Percentiles rank a stretch among this genome's conserved stretches.
Evolutionary conservation across 1,284 basidiomycete species (phyloP).

Genomic region (Trichosporon sp.): DNA sequence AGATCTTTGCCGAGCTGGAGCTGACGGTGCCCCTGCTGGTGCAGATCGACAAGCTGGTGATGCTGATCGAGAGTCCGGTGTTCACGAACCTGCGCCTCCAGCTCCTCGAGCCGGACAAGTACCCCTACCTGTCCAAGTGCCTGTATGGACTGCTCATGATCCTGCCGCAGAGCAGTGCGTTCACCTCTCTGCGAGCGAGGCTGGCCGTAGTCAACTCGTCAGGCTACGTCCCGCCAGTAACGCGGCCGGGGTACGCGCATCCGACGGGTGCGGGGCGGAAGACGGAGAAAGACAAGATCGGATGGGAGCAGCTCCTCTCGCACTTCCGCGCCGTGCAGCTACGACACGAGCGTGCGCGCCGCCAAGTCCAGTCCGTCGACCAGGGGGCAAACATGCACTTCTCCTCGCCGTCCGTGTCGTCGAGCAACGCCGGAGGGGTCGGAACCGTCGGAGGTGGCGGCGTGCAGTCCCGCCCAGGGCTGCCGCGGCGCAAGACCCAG

Average conservation of each 20-base stretch:
- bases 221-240: conserved; percentile 66
- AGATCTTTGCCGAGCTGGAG: conserved; percentile 95
- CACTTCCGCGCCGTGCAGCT: conserved; percentile 76
- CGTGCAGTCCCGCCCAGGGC: not conserved
- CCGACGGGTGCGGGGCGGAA: conserved; percentile 59
- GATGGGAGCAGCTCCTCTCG: conserved; percentile 82
- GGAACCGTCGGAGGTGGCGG: not conserved
- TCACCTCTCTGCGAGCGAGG: conserved; percentile 88
- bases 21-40: conserved; percentile 91
- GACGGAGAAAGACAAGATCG: conserved; percentile 75
- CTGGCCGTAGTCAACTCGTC: conserved; percentile 91
- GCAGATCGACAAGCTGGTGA: conserved; percentile 96
- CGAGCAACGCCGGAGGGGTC: conserved; percentile 6
- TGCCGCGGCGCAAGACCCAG: conserved; percentile 16
- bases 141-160: conserved; percentile 97
- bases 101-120: conserved; percentile 90
- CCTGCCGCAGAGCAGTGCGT: conserved; percentile 92
- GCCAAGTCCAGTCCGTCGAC: conserved; percentile 48
- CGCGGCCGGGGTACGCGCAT: conserved; percentile 24
- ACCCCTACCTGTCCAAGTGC: conserved; percentile 95
- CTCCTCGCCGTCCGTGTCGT: conserved; percentile 35
- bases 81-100: conserved; percentile 98
- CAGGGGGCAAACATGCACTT: conserved; percentile 28
- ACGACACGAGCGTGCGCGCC: conserved; percentile 77
- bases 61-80: conserved; percentile 95